Conservation (phyloP, 495 filamentous ascomycete genomes). For the Aspergillus asperescens region DNA sequence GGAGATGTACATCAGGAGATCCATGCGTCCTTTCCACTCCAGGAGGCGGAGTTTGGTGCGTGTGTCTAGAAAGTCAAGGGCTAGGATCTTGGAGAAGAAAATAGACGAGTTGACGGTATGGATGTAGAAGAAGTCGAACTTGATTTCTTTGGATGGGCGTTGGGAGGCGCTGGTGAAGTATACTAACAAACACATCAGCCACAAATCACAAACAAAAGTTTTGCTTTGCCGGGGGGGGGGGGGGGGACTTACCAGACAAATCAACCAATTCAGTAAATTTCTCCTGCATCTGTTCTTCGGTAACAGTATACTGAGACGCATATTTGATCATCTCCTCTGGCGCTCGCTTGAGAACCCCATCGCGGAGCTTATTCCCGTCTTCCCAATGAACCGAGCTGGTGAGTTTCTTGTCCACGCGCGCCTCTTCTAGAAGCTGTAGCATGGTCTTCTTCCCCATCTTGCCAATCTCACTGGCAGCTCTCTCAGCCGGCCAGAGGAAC, state of each 20-base stretch:
- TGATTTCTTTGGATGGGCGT: conserved; percentile 55
- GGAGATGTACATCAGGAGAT: conserved; percentile 63
- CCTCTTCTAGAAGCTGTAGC: conserved; percentile 54
- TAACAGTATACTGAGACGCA: conserved; percentile 55
- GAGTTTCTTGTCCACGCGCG: conserved; percentile 51
- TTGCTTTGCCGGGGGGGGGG: neutral
- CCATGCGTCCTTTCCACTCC: conserved; percentile 69
- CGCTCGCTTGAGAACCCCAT: conserved; percentile 60
- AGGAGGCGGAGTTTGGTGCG: conserved; percentile 59
- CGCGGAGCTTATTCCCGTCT: conserved; percentile 60
- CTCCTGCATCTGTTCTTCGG: conserved; percentile 55
- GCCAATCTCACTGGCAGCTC: conserved; percentile 33
- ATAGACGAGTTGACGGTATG: conserved; percentile 59
- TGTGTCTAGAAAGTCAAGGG: conserved; percentile 18
- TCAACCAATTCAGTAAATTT: conserved; percentile 75
- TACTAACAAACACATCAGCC: conserved; percentile 24
- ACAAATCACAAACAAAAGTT: neutral
- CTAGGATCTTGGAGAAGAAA: conserved; percentile 54
- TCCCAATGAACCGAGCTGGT: conserved; percentile 39
- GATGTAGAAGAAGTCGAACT: conserved; percentile 81
- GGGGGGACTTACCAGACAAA: conserved; percentile 40
- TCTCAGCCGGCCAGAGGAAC: conserved; percentile 51
- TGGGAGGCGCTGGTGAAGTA: conserved; percentile 61
- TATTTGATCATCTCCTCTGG: conserved; percentile 56
- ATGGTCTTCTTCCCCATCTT: conserved; percentile 44